Evolutionary conservation across 2,329 filamentous ascomycete genomes (phyloP), one percentile per base, ranked within the genome.

Genomic region (Aspergillus sp.): DNA sequence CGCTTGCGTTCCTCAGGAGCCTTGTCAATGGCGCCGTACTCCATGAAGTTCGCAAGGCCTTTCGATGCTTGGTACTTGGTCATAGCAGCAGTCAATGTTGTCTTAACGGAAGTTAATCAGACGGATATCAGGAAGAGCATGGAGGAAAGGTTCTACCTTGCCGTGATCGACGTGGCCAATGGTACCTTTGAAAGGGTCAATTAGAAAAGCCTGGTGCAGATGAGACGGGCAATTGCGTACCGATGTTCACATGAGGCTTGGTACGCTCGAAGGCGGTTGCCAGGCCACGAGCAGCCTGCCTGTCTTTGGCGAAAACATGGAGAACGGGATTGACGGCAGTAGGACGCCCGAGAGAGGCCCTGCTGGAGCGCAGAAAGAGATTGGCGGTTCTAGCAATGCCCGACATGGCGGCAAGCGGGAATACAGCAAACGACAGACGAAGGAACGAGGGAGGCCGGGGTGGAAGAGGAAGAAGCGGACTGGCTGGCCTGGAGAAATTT

Each of bases 141-240:
- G 26, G 26, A 24, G n/a, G n/a, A n/a, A n/a, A 25, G 24, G 6
- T 35, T 58, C 45, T 69, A 93, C 88, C 83, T 98, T 98, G 72
- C 89, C 89, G 71, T 98, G 89, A 77, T 98, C 91, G 68, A 98
- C 91, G 73, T 98, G 91, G 53, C 91, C 91, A 68, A 98, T 98
- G 52, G 91, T 98, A 63, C 82, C 82, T 88, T 34, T 29, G 13
- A 25, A 20, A 11, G 15, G 36, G 22, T 32, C n/a, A 11, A 14
- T 29, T 33, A 33, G 39, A 27, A 27, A 24, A 33, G 8, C 27
- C 15, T 24, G n/a, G 29, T 7, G 11, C 17, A 17, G 31, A 13
- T 24, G 8, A 22, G 14, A 14, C 4, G 28, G 27, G 29, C 30
- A n/a, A 12, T 11, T 12, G 39, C 71, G 48, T 72, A 84, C 91